These are phyloP conservation scores for Dactylis glomerata DNA, from an alignment of 176 grass and related monocot species.

Conservation along the genomic window DNA sequence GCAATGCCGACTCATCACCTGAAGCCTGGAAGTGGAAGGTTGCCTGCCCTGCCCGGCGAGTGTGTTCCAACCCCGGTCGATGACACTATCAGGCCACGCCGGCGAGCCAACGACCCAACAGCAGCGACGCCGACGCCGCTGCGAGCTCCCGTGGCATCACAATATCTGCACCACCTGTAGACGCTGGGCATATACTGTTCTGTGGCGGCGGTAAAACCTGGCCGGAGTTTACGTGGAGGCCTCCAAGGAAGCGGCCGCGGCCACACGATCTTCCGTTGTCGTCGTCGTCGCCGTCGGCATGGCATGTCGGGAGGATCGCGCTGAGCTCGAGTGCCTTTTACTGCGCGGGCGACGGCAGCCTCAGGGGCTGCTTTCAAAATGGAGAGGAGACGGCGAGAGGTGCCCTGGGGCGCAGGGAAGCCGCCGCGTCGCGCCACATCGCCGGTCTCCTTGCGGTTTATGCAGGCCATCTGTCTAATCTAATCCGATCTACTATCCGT, in stretches of 20 bases:
- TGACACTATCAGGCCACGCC: neutral
- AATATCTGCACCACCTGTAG: neutral
- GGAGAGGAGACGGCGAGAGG: constrained; percentile 9
- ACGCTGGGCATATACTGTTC: neutral
- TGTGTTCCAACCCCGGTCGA: neutral
- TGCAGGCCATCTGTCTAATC: neutral
- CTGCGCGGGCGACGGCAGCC: neutral
- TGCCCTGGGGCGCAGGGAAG: constrained; percentile 39
- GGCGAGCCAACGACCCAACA: neutral
- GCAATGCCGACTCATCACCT: neutral
- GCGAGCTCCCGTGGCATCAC: neutral
- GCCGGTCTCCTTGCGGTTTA: neutral
- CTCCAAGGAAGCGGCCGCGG: neutral
- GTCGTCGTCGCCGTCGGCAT: constrained; percentile 3
- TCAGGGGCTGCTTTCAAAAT: constrained; percentile 24
- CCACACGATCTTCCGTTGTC: neutral
- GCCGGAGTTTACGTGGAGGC: neutral
- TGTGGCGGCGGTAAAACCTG: constrained; percentile 13
- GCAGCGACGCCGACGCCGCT: neutral
- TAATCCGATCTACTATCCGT: neutral
- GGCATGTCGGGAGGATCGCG: neutral
- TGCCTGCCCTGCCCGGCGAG: neutral
- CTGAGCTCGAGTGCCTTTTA: neutral
- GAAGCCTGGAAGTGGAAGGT: neutral
- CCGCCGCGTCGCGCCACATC: constrained; percentile 13